Conservation (phyloP, 352 stramenopile species). For the Globisporangium acanthophoron region DNA sequence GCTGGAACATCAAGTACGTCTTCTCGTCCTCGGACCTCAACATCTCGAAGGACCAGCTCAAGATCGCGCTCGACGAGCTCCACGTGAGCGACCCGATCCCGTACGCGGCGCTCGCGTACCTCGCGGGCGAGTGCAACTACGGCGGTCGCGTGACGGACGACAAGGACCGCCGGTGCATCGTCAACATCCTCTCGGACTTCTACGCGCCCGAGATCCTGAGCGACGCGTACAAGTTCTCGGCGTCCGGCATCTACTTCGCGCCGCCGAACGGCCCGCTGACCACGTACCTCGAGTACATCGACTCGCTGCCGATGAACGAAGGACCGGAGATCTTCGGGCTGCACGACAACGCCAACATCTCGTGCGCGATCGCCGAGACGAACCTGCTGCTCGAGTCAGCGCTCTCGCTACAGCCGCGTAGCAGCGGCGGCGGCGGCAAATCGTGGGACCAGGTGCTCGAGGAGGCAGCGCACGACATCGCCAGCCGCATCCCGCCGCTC, state of each 20-base stretch:
- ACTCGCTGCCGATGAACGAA: slow-evolving; percentile 81
- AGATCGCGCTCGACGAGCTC: slow-evolving; percentile 77
- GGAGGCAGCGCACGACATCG: slow-evolving; percentile 87
- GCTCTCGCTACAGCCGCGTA: slow-evolving; percentile 87
- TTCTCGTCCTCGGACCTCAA: slow-evolving; percentile 82
- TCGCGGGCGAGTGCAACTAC: slow-evolving; percentile 93
- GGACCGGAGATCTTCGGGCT: slow-evolving; percentile 82
- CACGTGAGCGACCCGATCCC: slow-evolving; percentile 61
- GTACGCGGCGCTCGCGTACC: slow-evolving; percentile 90
- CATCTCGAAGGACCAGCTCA: slow-evolving; percentile 84
- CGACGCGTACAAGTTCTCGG: slow-evolving; percentile 77
- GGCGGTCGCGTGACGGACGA: slow-evolving; percentile 92
- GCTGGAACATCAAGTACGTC: slow-evolving; percentile 89
- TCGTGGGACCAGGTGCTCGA: slow-evolving; percentile 88
- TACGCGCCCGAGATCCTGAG: slow-evolving; percentile 73
- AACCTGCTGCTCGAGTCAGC: slow-evolving; percentile 85
- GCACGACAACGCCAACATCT: slow-evolving; percentile 87
- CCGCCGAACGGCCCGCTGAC: slow-evolving; percentile 39
- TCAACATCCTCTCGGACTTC: slow-evolving; percentile 84
- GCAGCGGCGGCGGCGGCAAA: slow-evolving; percentile 72
- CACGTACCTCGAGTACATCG: slow-evolving; percentile 73
- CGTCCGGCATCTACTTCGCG: slow-evolving; percentile 79
- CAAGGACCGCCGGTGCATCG: slow-evolving; percentile 84
- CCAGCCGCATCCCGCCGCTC: slow-evolving; percentile 43
- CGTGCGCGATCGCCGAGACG: slow-evolving; percentile 84